These are phyloP conservation scores for Rhexocercosporidium sp. DNA, from an alignment of 2,329 filamentous ascomycete species.

Conservation along the genomic window DNA sequence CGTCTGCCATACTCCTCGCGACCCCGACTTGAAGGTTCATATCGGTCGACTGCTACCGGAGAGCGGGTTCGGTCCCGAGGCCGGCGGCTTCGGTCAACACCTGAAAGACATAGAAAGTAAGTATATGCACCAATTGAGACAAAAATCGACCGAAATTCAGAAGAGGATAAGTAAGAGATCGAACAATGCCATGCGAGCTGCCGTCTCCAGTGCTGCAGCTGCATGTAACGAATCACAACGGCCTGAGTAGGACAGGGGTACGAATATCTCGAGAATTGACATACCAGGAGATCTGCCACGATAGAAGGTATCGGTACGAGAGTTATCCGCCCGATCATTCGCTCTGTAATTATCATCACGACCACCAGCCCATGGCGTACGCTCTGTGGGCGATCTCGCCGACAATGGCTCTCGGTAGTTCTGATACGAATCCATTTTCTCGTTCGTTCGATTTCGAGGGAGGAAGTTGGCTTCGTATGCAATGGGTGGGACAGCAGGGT, in stretches of 20 bases:
- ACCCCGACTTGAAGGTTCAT: constrained; percentile 69
- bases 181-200: background rate
- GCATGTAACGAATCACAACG: constrained; percentile 19
- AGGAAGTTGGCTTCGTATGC: constrained; percentile 4
- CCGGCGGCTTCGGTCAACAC: constrained; percentile 58
- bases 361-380: constrained; percentile 41
- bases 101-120: constrained; percentile 46
- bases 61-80: constrained; percentile 72
- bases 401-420: constrained; percentile 40
- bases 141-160: background rate
- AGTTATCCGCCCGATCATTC: constrained; percentile 44
- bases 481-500: constrained; percentile 23
- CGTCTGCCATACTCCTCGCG: constrained; percentile 70
- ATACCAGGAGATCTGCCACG: constrained; percentile 74
- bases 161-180: background rate
- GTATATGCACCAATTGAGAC: constrained; percentile 19
- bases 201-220: constrained; percentile 18
- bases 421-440: constrained; percentile 40
- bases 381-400: constrained; percentile 42
- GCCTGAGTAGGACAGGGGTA: constrained; percentile 3
- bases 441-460: constrained; percentile 6
- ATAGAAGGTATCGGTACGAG: constrained; percentile 63
- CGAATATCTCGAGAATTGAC: constrained; percentile 42
- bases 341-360: constrained; percentile 41
- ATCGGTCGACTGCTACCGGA: constrained; percentile 72